Evolutionary conservation across 306 rosid species (phyloP).

Genomic region (Rosa persica): DNA sequence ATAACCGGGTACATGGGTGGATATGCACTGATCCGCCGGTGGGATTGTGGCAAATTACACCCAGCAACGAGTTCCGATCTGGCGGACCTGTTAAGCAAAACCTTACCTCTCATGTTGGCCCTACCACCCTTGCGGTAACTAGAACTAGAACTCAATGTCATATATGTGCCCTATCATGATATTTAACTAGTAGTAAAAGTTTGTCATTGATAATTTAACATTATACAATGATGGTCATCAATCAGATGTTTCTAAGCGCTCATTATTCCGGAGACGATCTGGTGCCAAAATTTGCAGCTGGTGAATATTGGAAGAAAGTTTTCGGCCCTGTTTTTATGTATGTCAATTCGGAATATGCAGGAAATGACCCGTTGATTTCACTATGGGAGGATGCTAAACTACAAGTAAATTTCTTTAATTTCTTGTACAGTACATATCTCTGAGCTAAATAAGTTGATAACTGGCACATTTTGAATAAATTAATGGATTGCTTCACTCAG

Average conservation of each 20-base stretch:
- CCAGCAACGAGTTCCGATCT: slow-evolving; percentile 35
- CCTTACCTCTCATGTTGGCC: slow-evolving; percentile 43
- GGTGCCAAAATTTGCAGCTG: slow-evolving; percentile 40
- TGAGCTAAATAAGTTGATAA: background rate
- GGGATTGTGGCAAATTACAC: slow-evolving; percentile 38
- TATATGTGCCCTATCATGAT: background rate
- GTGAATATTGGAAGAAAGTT: slow-evolving; percentile 52
- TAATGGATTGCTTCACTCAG: slow-evolving; percentile 17
- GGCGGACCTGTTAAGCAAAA: slow-evolving; percentile 42
- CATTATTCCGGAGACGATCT: slow-evolving; percentile 49
- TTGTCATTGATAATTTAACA: background rate
- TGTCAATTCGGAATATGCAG: slow-evolving; percentile 32
- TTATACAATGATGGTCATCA: background rate
- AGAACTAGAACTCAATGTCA: background rate
- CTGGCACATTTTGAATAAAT: background rate
- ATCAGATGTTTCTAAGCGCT: slow-evolving; percentile 49
- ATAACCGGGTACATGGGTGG: slow-evolving; percentile 45
- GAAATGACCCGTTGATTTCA: slow-evolving; percentile 22
- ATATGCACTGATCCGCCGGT: slow-evolving; percentile 33
- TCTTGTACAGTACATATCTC: background rate
- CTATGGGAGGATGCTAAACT: slow-evolving; percentile 48
- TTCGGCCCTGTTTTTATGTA: slow-evolving; percentile 48
- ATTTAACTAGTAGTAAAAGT: background rate
- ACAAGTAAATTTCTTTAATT: slow-evolving; percentile 30
- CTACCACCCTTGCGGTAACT: slow-evolving; percentile 28